These are phyloP conservation scores for Colletotrichum sp. DNA, from an alignment of 2,329 filamentous ascomycete species.

Conservation along the genomic window DNA sequence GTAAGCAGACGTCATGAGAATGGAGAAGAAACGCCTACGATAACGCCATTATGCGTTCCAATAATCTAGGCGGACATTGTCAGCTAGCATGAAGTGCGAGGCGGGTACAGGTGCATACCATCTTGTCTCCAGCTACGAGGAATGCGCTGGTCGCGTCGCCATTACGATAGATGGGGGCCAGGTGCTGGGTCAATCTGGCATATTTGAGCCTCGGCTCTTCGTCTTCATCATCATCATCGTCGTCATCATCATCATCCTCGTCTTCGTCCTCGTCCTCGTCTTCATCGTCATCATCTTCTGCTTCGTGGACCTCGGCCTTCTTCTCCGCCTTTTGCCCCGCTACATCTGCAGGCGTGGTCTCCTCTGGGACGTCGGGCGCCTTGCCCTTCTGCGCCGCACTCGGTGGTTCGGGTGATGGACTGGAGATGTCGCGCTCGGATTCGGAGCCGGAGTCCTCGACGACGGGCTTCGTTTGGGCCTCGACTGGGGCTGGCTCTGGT, in stretches of 20 bases:
- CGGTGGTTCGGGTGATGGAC: not conserved
- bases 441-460: slow-evolving; percentile 22
- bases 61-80: slow-evolving; percentile 67
- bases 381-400: slow-evolving; percentile 16
- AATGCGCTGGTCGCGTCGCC: slow-evolving; percentile 94
- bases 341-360: not conserved
- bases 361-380: not conserved
- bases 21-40: slow-evolving; percentile 62
- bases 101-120: slow-evolving; percentile 62
- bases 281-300: slow-evolving; percentile 29
- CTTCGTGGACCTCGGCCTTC: slow-evolving; percentile 23
- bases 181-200: slow-evolving; percentile 79
- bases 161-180: slow-evolving; percentile 86
- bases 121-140: slow-evolving; percentile 92
- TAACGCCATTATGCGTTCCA: slow-evolving; percentile 95
- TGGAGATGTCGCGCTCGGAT: not conserved
- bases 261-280: slow-evolving; percentile 50
- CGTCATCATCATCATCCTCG: slow-evolving; percentile 65
- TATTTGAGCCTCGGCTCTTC: slow-evolving; percentile 97
- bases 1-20: not conserved
- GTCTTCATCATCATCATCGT: slow-evolving; percentile 83
- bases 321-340: slow-evolving; percentile 17
- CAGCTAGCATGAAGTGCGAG: slow-evolving; percentile 18
- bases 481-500: slow-evolving; percentile 36
- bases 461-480: slow-evolving; percentile 22